Evolutionary conservation across 306 rosid genomes (phyloP), one percentile per base, ranked within the genome.

Genomic region (Crataegus laevigata): DNA sequence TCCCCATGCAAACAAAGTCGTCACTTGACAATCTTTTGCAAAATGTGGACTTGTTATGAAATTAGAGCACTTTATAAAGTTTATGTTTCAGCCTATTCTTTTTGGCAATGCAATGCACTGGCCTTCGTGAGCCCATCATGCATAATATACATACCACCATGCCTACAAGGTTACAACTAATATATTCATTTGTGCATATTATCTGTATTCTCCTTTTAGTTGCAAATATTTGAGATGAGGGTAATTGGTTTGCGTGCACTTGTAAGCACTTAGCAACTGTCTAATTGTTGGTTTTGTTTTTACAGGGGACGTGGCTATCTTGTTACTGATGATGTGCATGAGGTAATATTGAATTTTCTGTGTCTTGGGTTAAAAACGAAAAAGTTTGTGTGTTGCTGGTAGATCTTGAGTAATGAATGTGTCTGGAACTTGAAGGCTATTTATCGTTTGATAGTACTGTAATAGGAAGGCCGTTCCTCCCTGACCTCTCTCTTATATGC

Each of bases 241-340:
- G 24, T 29, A 4, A 38, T 24, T 45, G 25, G 25, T 71, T 72
- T 5, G 24, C 36, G 22, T 82, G 57, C 9, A 60, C 71, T 18
- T 75, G 32, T 24, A 68, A 57, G 15, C 50, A 25, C 43, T 55
- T 77, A 13, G 18, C 36, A 25, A 52, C 4, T 45, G 7, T 67
- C 66, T 69, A 66, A 18, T 60, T 74, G 19, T 74, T 61, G 73
- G 71, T 68, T 80, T 80, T 72, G 24, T 66, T 82, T 73, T 79
- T 80, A 67, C 87, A 93, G 98, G 87, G 89, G 85, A 69, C 97
- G 93, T 59, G 98, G 96, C 65, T 89, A 78, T 82, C 87, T 91
- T 73, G 85, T 89, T 43, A 85, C 89, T 22, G 91, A 89, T 79
- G 97, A 91, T 28, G 97, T 93, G 54, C 80, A 85, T 50, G 82